phyloP scores from a whole-genome alignment of 306 rosid species.

The Dryas alaskensis region DNA sequence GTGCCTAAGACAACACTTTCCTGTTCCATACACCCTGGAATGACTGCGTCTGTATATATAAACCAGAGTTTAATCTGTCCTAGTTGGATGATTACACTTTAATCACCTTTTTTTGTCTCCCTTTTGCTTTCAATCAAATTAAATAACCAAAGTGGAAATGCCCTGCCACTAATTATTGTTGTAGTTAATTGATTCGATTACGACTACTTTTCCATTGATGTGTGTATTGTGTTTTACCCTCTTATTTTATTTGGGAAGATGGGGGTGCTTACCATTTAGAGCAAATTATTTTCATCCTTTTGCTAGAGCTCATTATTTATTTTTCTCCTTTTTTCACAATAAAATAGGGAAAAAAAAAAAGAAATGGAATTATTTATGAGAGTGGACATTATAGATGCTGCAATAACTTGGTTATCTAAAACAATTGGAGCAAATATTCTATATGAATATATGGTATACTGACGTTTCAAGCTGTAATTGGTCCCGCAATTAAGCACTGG shows the following conservation, averaged over 20 bases:
- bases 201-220: slow-evolving; percentile 1
- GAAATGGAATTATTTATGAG: background rate
- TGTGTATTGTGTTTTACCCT: slow-evolving; percentile 2
- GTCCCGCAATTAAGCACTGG: background rate
- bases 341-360: no score
- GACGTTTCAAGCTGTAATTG: background rate
- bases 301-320: no score
- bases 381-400: background rate
- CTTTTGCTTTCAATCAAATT: slow-evolving; percentile 8
- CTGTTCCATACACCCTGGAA: slow-evolving; percentile 23
- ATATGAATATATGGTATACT: background rate
- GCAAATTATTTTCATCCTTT: no score
- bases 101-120: background rate
- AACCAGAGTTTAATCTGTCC: slow-evolving; percentile 6
- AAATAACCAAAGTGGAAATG: slow-evolving; percentile 5
- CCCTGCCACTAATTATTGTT: slow-evolving; percentile 1
- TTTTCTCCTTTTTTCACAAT: no score
- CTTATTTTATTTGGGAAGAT: background rate
- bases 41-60: background rate
- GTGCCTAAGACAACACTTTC: slow-evolving; percentile 12
- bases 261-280: background rate
- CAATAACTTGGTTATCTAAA: background rate
- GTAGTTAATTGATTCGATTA: background rate
- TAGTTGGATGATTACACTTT: slow-evolving; percentile 4
- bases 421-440: background rate